Conservation (phyloP, 805 yeast species). For the Komagataella phaffii region DNA sequence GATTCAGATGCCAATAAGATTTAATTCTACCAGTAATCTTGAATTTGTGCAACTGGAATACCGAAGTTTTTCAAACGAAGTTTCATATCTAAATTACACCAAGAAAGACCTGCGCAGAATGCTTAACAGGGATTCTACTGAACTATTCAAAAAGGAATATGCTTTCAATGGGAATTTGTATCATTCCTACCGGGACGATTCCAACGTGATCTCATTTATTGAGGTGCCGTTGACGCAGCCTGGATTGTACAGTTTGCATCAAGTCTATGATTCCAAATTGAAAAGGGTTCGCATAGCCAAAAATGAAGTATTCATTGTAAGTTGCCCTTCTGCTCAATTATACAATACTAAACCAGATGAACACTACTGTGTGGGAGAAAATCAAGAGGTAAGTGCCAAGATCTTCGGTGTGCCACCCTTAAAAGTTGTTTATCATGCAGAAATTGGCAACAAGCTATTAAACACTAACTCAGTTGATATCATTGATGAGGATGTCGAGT, state of each 20-base stretch:
- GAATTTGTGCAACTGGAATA: slow-evolving; percentile 52
- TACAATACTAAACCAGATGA: slow-evolving; percentile 10
- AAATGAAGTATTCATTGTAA: slow-evolving; percentile 51
- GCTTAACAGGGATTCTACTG: slow-evolving; percentile 12
- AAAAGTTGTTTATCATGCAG: slow-evolving; percentile 38
- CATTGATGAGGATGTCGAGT: slow-evolving; percentile 34
- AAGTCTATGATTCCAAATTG: slow-evolving; percentile 46
- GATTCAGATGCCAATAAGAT: slow-evolving; percentile 52
- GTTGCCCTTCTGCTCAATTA: slow-evolving; percentile 67
- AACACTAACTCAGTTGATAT: slow-evolving; percentile 14
- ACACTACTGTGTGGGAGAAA: slow-evolving; percentile 57
- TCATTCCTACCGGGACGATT: neutral
- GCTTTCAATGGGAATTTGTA: slow-evolving; percentile 1
- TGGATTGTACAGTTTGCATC: slow-evolving; percentile 63
- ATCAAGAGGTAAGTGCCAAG: slow-evolving; percentile 30
- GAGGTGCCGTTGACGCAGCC: slow-evolving; percentile 54
- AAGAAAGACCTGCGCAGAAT: slow-evolving; percentile 36
- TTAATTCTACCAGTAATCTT: slow-evolving; percentile 70
- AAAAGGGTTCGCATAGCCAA: slow-evolving; percentile 46
- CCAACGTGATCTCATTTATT: slow-evolving; percentile 31
- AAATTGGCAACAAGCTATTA: slow-evolving; percentile 19
- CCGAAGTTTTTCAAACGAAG: slow-evolving; percentile 38
- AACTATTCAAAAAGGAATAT: slow-evolving; percentile 2
- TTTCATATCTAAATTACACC: slow-evolving; percentile 37
- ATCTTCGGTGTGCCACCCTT: slow-evolving; percentile 74